Percentiles rank a stretch among this genome's conserved stretches.
These are phyloP conservation scores for Metschnikowia proteae DNA, from an alignment of 805 yeast genomes.

Conservation along the genomic window DNA sequence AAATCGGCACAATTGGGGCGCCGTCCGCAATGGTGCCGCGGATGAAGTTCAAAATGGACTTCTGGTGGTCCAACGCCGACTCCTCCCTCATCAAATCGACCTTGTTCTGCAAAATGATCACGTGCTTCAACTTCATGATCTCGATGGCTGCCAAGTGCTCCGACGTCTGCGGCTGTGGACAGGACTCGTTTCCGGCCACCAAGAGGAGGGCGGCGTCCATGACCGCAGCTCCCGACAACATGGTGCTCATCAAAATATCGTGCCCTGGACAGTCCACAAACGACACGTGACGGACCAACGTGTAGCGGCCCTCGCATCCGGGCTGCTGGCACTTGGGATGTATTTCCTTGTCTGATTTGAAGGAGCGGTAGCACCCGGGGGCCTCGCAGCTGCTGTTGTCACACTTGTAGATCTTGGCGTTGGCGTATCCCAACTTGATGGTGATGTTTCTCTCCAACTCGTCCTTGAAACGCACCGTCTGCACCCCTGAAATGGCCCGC, in stretches of 20 bases:
- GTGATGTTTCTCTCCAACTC: constrained; percentile 99
- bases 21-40: constrained; percentile 99
- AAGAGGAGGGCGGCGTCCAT: constrained; percentile 98
- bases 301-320: constrained; percentile 87
- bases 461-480: constrained; percentile 98
- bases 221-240: constrained; percentile 99
- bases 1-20: constrained; percentile 97
- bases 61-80: constrained; percentile 91
- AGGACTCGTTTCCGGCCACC: constrained; percentile 97
- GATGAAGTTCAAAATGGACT: constrained; percentile 85
- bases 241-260: constrained; percentile 99
- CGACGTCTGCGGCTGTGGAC: constrained; percentile 99
- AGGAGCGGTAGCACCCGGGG: constrained; percentile 93
- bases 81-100: constrained; percentile 98
- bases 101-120: constrained; percentile 92
- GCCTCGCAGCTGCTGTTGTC: constrained; percentile 81
- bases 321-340: constrained; percentile 86
- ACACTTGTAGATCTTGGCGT: constrained; percentile 96
- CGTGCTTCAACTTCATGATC: constrained; percentile 97
- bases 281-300: constrained; percentile 91
- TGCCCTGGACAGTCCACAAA: constrained; percentile 99
- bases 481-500: constrained; percentile 96
- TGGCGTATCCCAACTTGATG: constrained; percentile 97
- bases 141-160: constrained; percentile 99
- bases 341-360: constrained; percentile 91